Evolutionary conservation across 495 filamentous ascomycete species (phyloP).

Genomic region (Penicillium nucicola): DNA sequence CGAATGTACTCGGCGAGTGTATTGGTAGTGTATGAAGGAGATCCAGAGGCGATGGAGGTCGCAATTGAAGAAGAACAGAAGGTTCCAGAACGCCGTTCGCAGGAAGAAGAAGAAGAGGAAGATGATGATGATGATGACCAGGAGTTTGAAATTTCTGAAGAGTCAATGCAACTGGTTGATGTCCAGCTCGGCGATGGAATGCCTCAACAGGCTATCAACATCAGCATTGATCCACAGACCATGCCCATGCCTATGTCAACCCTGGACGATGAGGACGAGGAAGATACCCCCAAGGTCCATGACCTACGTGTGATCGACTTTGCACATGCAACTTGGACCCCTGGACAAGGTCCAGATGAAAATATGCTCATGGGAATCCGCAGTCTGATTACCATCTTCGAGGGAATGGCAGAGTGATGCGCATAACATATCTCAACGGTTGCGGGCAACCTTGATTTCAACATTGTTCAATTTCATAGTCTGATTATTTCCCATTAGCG

Average conservation of each 20-base stretch:
- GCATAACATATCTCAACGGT: conserved; percentile 13
- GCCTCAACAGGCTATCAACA: conserved; percentile 35
- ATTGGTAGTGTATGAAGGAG: conserved; percentile 90
- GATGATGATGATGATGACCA: conserved; percentile 47
- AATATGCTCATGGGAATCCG: conserved; percentile 75
- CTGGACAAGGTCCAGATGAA: conserved; percentile 83
- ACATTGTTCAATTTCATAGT: background rate
- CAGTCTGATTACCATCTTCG: conserved; percentile 68
- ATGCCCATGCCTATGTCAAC: conserved; percentile 24
- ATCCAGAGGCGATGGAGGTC: conserved; percentile 61
- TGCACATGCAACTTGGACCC: conserved; percentile 86
- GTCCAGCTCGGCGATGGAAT: conserved; percentile 26
- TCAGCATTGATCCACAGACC: conserved; percentile 36
- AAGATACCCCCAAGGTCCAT: conserved; percentile 68
- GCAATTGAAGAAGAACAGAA: conserved; percentile 63
- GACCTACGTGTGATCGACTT: conserved; percentile 93
- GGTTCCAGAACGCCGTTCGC: conserved; percentile 20
- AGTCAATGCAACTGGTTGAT: conserved; percentile 33
- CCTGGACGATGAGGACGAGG: conserved; percentile 63
- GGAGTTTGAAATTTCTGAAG: conserved; percentile 51
- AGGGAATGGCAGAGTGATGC: conserved; percentile 49
- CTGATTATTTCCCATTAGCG: background rate
- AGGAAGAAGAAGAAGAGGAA: conserved; percentile 29
- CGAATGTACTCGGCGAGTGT: conserved; percentile 93
- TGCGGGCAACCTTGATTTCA: conserved; percentile 28